Conservation (phyloP, 352 stramenopile genomes). For the Phytophthora sp. region DNA sequence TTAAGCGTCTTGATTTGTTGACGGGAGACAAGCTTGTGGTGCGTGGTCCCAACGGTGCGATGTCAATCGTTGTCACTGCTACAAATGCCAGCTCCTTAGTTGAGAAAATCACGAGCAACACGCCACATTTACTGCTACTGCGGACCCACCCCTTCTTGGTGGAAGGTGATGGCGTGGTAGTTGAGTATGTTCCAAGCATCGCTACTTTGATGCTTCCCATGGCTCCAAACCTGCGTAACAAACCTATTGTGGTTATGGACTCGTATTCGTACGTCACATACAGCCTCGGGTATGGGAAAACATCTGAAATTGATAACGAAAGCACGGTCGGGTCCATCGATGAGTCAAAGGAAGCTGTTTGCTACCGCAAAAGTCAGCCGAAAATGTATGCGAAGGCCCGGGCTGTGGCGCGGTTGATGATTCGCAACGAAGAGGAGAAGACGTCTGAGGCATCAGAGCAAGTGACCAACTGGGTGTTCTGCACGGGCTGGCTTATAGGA, state of each 20-base stretch:
- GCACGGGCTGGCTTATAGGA: slow-evolving; percentile 71
- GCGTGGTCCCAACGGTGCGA: slow-evolving; percentile 14
- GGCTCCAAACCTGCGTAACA: slow-evolving; percentile 14
- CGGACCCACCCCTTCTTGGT: slow-evolving; percentile 56
- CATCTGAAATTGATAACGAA: slow-evolving; percentile 28
- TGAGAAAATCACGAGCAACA: not conserved
- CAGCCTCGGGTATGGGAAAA: not conserved
- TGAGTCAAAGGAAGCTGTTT: slow-evolving; percentile 64
- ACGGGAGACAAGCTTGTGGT: slow-evolving; percentile 38
- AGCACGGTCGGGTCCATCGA: slow-evolving; percentile 51
- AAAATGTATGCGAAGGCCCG: slow-evolving; percentile 63
- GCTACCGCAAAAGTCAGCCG: slow-evolving; percentile 55
- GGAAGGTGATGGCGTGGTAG: slow-evolving; percentile 35
- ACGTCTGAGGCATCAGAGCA: slow-evolving; percentile 1
- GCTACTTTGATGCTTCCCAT: slow-evolving; percentile 50
- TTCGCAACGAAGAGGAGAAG: slow-evolving; percentile 29
- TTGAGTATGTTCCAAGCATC: slow-evolving; percentile 65
- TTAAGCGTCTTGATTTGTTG: slow-evolving; percentile 33
- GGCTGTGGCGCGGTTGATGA: slow-evolving; percentile 61
- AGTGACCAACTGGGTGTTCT: slow-evolving; percentile 41
- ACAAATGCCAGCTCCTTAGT: slow-evolving; percentile 14
- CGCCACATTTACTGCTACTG: slow-evolving; percentile 27
- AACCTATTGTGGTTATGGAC: slow-evolving; percentile 42
- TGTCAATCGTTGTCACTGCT: slow-evolving; percentile 12
- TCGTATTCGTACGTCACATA: slow-evolving; percentile 42